A percentile compares a stretch with the other conserved stretches of the same genome.
These are phyloP conservation scores for Saccharomycopsis sp. DNA, from an alignment of 805 yeast genomes.

Conservation along the genomic window DNA sequence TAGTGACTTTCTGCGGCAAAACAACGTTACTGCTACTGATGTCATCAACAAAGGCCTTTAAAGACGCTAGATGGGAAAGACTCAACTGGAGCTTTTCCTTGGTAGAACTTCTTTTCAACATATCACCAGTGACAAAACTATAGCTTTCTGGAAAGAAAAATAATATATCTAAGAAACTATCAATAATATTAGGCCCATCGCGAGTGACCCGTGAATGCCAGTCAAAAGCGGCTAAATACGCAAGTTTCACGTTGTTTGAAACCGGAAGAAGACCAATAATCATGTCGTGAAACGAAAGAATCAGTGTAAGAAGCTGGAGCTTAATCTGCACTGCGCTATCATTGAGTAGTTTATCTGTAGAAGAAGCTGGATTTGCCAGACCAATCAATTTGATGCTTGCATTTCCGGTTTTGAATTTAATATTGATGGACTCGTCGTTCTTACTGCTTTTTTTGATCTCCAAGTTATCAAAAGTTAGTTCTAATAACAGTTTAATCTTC, in stretches of 20 bases:
- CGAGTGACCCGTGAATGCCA: slow-evolving; percentile 30
- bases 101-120: slow-evolving; percentile 44
- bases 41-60: slow-evolving; percentile 43
- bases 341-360: slow-evolving; percentile 25
- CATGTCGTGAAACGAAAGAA: slow-evolving; percentile 32
- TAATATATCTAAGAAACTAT: slow-evolving; percentile 35
- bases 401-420: slow-evolving; percentile 25
- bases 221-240: slow-evolving; percentile 31
- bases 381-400: slow-evolving; percentile 23
- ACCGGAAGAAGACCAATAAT: slow-evolving; percentile 47
- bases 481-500: slow-evolving; percentile 5
- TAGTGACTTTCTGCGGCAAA: neutral
- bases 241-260: slow-evolving; percentile 37
- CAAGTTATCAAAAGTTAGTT: neutral
- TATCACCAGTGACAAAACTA: slow-evolving; percentile 31
- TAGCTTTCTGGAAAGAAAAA: slow-evolving; percentile 30
- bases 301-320: slow-evolving; percentile 8
- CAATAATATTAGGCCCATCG: slow-evolving; percentile 30
- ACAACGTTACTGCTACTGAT: slow-evolving; percentile 22
- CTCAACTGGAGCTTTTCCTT: slow-evolving; percentile 48
- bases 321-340: slow-evolving; percentile 29
- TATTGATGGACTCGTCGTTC: slow-evolving; percentile 11
- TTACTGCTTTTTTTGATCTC: slow-evolving; percentile 23
- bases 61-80: slow-evolving; percentile 48
- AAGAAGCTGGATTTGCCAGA: slow-evolving; percentile 25